Base-by-base conservation (phyloP, 2,329 filamentous ascomycete genomes). In the Fusarium abutilonis region DNA sequence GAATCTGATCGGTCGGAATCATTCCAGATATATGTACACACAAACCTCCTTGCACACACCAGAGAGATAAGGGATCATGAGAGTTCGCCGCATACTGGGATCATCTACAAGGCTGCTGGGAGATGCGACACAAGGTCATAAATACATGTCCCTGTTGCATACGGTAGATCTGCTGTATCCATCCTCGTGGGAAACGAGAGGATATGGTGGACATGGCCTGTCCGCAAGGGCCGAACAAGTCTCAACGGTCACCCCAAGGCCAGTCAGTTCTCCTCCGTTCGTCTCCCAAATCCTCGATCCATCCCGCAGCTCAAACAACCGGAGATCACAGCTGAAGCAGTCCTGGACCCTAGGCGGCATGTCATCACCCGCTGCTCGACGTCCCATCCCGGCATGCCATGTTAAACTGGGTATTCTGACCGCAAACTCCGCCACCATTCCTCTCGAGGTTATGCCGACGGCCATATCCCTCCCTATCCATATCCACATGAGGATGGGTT, bases 151-250 rank as follows among this genome's bases (percentile, higher is more conserved):
- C 67, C 56, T 67, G 64, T 47, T 60, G 61, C 56, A 64, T 60
- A 68, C 70, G 65, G 67, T 54, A 62, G 62, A 68, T 70, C 67
- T 67, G 23, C 23, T 26, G 23, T 26, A 67, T 64, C 64, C 67
- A 70, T 68, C 45, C 67, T 68, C 59, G 41, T 56, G 64, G 61
- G 52, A 62, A 42, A 60, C 41, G 15, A 54, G 41, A n/a, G 23
- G n/a, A 7, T 29, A 43, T 59, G 46, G 31, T 23, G 23, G 23
- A 6, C 23, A 59, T 31, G 47, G 26, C 26, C 21, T 36, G 50
- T 40, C 28, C 34, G 45, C 40, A 48, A 56, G 51, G 55, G 56
- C 43, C 15, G 21, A 34, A 44, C 48, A 32, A 39, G 39, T 36
- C 47, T 47, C 49, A 48, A 41, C 58, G 36, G 40, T 43, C 56